A percentile compares a stretch with the other conserved stretches of the same genome.
These are phyloP conservation scores for Arthrobotrys sphaeroides DNA, from an alignment of 2,329 filamentous ascomycete species.

Conservation along the genomic window DNA sequence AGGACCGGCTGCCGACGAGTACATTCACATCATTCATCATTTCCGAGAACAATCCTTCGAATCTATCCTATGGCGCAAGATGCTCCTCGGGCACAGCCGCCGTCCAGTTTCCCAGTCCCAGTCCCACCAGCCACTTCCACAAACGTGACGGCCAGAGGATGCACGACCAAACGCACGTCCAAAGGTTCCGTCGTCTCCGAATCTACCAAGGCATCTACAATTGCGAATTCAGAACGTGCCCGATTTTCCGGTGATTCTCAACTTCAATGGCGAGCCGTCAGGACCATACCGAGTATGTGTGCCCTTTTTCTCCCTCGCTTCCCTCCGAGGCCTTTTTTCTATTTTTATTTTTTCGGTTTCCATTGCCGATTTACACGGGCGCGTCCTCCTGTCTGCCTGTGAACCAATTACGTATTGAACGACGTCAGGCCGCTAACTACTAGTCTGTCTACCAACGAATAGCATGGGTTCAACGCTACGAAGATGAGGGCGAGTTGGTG, in stretches of 20 bases:
- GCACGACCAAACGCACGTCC: slow-evolving; percentile 31
- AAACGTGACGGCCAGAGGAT: slow-evolving; percentile 9
- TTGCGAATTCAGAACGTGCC: slow-evolving; percentile 29
- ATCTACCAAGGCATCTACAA: slow-evolving; percentile 46
- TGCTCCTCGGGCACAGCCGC: slow-evolving; percentile 43
- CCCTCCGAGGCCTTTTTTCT: too few relatives aligned
- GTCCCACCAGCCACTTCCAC: slow-evolving; percentile 35
- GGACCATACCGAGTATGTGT: slow-evolving; percentile 58
- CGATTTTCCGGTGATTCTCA: slow-evolving; percentile 50
- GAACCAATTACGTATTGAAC: slow-evolving; percentile 7
- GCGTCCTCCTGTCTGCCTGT: too few relatives aligned
- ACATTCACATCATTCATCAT: not conserved
- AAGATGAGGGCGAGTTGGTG: slow-evolving; percentile 55
- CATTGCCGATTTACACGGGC: too few relatives aligned
- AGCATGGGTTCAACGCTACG: slow-evolving; percentile 58
- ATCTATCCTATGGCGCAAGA: slow-evolving; percentile 52
- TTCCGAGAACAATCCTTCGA: slow-evolving; percentile 11
- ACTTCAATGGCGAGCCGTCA: slow-evolving; percentile 57
- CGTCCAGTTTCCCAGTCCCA: slow-evolving; percentile 30
- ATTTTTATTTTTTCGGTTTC: not conserved
- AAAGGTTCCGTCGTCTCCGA: slow-evolving; percentile 44
- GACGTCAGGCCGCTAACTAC: slow-evolving; percentile 1
- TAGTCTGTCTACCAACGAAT: slow-evolving; percentile 10
- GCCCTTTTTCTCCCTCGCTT: not conserved
- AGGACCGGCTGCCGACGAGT: slow-evolving; percentile 1